Evolutionary conservation across 2,329 filamentous ascomycete species (phyloP).

Genomic region (Penicillium janthinellum): DNA sequence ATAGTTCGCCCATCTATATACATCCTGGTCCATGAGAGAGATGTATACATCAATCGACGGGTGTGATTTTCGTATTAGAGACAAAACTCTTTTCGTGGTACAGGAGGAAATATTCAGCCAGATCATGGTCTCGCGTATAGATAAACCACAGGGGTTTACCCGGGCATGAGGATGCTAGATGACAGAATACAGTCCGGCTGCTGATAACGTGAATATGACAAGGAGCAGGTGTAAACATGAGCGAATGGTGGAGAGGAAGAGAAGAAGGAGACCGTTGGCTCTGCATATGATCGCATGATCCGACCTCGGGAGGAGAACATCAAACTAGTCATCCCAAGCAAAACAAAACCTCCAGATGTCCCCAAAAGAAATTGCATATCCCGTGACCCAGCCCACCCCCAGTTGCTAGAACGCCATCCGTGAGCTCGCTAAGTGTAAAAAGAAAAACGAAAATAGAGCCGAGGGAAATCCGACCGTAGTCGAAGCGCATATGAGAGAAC

Average conservation of each 20-base stretch:
- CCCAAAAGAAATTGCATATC: slow-evolving; percentile 9
- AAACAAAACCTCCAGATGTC: slow-evolving; percentile 1
- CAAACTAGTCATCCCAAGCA: slow-evolving; percentile 6
- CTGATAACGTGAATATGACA: slow-evolving; percentile 12
- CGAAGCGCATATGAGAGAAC: not conserved
- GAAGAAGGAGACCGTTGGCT: slow-evolving; percentile 13
- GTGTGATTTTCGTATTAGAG: not conserved
- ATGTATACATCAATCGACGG: not conserved
- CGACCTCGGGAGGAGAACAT: slow-evolving; percentile 4
- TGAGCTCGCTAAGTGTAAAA: slow-evolving; percentile 26
- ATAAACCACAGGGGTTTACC: slow-evolving; percentile 5
- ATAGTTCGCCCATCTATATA: not conserved
- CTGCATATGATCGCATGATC: slow-evolving; percentile 15
- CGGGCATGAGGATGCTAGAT: slow-evolving; percentile 16
- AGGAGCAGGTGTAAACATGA: not conserved
- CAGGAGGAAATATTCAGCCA: not conserved
- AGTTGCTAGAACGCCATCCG: slow-evolving; percentile 26
- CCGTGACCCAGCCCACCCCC: slow-evolving; percentile 13
- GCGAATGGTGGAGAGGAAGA: not conserved
- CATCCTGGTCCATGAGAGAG: no score
- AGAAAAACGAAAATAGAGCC: slow-evolving; percentile 18
- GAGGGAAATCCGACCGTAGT: not conserved
- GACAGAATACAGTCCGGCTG: slow-evolving; percentile 23
- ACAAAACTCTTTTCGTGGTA: not conserved
- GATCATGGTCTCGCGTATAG: slow-evolving; percentile 8